Conservation (phyloP, 1,139 yeast species). For the Sporopachydermia cereana region DNA sequence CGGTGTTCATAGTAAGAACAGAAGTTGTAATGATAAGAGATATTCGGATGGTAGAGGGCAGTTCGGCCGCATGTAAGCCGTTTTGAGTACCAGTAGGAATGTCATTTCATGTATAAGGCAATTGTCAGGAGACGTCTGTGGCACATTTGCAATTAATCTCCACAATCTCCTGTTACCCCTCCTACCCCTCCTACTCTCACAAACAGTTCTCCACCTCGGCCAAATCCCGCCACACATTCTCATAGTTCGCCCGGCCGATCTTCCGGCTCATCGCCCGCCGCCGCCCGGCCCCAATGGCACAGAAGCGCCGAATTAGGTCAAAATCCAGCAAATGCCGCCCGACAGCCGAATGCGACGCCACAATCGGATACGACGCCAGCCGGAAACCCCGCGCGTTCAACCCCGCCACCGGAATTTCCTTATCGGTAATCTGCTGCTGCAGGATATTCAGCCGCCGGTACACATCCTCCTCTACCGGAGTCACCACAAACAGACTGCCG, state of each 20-base stretch:
- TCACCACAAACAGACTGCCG: constrained; percentile 67
- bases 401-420: constrained; percentile 63
- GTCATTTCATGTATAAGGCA: no score
- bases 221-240: constrained; percentile 3
- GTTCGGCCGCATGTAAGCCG: no score
- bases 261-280: neutral
- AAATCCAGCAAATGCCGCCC: constrained; percentile 4
- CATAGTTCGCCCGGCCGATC: neutral
- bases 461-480: constrained; percentile 62
- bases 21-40: no score
- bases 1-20: no score
- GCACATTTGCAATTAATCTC: no score
- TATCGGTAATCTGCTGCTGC: constrained; percentile 79
- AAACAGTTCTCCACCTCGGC: neutral
- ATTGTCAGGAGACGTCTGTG: no score
- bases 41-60: no score
- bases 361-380: constrained; percentile 2
- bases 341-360: neutral
- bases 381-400: constrained; percentile 45
- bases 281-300: neutral
- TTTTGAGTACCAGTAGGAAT: no score
- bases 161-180: no score
- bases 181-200: neutral
- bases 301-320: neutral
- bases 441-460: constrained; percentile 76